Evolutionary conservation across 2,329 filamentous ascomycete species (phyloP).

Genomic region (Tolypocladium guangdongense): DNA sequence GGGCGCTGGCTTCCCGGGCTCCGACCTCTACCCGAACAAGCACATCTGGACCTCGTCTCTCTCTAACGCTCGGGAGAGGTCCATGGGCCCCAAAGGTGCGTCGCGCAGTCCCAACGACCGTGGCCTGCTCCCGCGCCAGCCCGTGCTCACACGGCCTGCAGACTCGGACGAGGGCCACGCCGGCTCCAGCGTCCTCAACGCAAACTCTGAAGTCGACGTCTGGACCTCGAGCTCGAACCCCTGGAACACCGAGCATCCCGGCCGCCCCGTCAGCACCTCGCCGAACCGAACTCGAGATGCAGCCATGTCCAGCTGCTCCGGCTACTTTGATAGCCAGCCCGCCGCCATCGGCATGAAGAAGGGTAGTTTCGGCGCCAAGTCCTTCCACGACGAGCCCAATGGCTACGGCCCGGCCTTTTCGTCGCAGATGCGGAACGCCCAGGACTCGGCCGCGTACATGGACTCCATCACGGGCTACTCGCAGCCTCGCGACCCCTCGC

Average conservation of each 20-base stretch:
- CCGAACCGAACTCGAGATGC: slow-evolving; percentile 43
- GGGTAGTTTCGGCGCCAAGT: slow-evolving; percentile 10
- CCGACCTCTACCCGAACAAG: slow-evolving; percentile 23
- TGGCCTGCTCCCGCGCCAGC: background rate
- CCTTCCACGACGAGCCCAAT: slow-evolving; percentile 13
- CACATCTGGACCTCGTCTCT: slow-evolving; percentile 29
- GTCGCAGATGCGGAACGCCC: slow-evolving; percentile 19
- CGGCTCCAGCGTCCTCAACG: slow-evolving; percentile 58
- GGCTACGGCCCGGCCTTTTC: slow-evolving; percentile 14
- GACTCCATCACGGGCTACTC: slow-evolving; percentile 16
- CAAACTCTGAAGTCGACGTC: slow-evolving; percentile 56
- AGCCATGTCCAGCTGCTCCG: slow-evolving; percentile 30
- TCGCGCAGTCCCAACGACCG: background rate
- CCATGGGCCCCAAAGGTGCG: slow-evolving; percentile 37
- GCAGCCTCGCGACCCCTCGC: slow-evolving; percentile 40
- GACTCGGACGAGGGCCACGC: slow-evolving; percentile 35
- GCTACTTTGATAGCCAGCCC: slow-evolving; percentile 35
- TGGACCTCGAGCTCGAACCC: slow-evolving; percentile 40
- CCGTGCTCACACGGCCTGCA: slow-evolving; percentile 9
- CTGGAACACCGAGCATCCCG: slow-evolving; percentile 44
- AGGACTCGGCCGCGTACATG: slow-evolving; percentile 30
- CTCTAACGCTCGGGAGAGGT: slow-evolving; percentile 29
- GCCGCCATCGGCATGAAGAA: slow-evolving; percentile 31
- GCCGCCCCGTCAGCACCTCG: slow-evolving; percentile 42
- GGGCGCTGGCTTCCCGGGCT: slow-evolving; percentile 27